Evolutionary conservation across 768 basidiomycete genomes (phyloP), one percentile per base, ranked within the genome.

Genomic region (Amanita thiersii): DNA sequence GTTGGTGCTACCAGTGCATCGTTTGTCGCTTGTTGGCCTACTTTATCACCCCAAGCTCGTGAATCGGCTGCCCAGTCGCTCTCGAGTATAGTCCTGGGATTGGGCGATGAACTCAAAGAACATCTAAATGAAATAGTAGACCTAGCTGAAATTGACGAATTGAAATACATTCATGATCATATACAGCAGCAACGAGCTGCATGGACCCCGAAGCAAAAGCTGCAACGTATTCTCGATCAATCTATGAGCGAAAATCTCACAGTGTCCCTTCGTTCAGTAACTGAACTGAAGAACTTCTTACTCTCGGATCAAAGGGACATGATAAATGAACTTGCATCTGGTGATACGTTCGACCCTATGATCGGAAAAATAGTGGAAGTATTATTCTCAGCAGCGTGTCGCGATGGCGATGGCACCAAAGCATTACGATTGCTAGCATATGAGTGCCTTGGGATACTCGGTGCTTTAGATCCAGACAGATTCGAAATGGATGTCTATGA

Each of bases 381-480:
- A 2, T 61, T 98, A 2, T 72, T 93, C 40, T 57, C 69, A 11
- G 78, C 81, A 0, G 82, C 85, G 0, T 77, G 77, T 40, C 75
- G 88, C 6, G 91, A 94, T 48, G 81, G 80, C 1, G 88, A 93
- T 36, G 77, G 73, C 4, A 70, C 72, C 4, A 84, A 92, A 33
- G 53, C 68, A 1, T 53, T 91, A 6, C 79, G 80, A 12, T 63
- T 77, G 31, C 59, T 86, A 14, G 84, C 90, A 1, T 92, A 83
- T 54, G 88, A 96, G 54, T 96, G 89, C 55, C 78, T 98, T 42
- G 91, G 93, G 1, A 75, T 88, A 15, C 63, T 98, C 9, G 96
- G 96, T 4, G 96, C 96, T 2, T 72, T 93, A 12, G 96, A 99
- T 59, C 94, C 94, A 0, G 94, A 98, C 65, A 74, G 96, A 37